Conservation (phyloP, 805 yeast genomes). For the Nakazawaea molendinolei region DNA sequence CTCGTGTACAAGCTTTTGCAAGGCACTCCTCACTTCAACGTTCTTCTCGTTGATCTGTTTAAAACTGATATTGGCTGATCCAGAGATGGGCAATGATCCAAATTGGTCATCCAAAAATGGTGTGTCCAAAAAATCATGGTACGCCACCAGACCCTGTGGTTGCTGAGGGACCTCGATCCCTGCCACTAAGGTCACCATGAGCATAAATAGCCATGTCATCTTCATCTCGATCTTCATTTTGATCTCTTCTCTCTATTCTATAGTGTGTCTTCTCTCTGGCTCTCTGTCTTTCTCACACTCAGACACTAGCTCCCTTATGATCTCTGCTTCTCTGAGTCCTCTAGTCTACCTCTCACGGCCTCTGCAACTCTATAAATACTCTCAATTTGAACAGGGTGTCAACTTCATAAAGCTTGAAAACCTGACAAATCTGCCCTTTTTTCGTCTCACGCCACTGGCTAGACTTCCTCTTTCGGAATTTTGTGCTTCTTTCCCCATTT, state of each 20-base stretch:
- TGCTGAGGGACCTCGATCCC: constrained; percentile 3
- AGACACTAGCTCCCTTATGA: too few relatives aligned
- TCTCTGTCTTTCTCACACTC: too few relatives aligned
- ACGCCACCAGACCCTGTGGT: constrained; percentile 1
- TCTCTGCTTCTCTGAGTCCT: too few relatives aligned
- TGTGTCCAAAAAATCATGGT: constrained; percentile 10
- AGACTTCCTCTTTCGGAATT: constrained; percentile 1
- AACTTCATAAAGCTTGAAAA: too few relatives aligned
- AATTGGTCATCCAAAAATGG: constrained; percentile 15
- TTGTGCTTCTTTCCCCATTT: background rate
- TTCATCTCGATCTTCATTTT: background rate
- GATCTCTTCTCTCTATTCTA: too few relatives aligned
- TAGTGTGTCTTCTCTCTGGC: too few relatives aligned
- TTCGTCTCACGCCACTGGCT: constrained; percentile 5
- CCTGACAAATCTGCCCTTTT: background rate
- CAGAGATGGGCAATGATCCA: constrained; percentile 18
- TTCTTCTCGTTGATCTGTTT: constrained; percentile 48
- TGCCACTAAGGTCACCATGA: background rate
- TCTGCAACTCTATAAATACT: too few relatives aligned
- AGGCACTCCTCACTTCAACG: constrained; percentile 41
- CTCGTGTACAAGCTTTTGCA: constrained; percentile 55
- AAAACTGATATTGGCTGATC: constrained; percentile 26
- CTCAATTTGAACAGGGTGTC: too few relatives aligned
- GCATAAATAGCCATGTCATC: background rate
- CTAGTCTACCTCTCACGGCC: too few relatives aligned